phyloP scores from a whole-genome alignment of 78 protist species.

The Speleostelium caveatum region DNA sequence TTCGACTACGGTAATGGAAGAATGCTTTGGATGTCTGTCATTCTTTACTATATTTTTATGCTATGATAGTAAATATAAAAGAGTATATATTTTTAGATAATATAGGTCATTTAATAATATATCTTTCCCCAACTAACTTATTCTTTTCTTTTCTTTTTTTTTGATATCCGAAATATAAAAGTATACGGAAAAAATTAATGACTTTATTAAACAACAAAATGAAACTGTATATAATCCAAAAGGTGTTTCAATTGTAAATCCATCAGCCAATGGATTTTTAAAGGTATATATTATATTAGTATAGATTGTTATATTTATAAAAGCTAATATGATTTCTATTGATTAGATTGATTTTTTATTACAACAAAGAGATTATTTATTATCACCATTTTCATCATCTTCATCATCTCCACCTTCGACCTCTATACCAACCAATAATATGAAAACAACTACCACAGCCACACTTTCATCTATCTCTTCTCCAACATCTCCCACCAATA shows the following conservation, averaged over 20 bases:
- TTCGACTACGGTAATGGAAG: constrained; percentile 20
- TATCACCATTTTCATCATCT: constrained; percentile 1
- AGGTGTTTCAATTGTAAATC: constrained; percentile 61
- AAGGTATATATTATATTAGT: constrained; percentile 15
- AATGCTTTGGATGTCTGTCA: constrained; percentile 62
- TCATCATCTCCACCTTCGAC: constrained; percentile 2
- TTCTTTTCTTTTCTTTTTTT: not conserved
- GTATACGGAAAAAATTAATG: constrained; percentile 27
- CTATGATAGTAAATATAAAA: constrained; percentile 51
- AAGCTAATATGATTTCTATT: not conserved
- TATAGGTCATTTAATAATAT: not conserved
- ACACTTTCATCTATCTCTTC: not conserved
- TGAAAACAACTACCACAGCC: not conserved
- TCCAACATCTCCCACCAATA: not conserved
- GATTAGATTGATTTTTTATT: not conserved
- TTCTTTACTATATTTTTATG: constrained; percentile 50
- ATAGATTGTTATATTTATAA: constrained; percentile 13
- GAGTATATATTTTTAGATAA: not conserved
- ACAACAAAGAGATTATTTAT: not conserved
- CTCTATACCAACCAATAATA: not conserved
- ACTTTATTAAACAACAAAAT: constrained; percentile 50
- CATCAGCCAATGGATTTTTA: constrained; percentile 52
- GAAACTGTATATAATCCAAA: constrained; percentile 43
- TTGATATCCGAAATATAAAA: too few relatives aligned
- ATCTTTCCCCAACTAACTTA: not conserved